A percentile compares a stretch with the other conserved stretches of the same genome.
phyloP scores from a whole-genome alignment of 768 basidiomycete genomes.

The Suillus weaverae region DNA sequence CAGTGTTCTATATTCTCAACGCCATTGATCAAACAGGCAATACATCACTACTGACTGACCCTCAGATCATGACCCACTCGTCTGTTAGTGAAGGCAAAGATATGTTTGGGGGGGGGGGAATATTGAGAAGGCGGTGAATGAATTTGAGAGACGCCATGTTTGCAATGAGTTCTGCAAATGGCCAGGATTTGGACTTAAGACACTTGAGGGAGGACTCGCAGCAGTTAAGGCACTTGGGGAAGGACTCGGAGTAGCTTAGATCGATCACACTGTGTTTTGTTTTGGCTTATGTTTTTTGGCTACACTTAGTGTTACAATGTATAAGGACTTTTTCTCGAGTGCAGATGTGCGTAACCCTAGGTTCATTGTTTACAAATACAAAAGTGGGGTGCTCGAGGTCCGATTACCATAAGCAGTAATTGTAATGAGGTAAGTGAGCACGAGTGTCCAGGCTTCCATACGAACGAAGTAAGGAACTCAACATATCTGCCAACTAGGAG shows the following conservation, averaged over 20 bases:
- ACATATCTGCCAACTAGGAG: no score
- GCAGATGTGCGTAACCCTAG: no score
- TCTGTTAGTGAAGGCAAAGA: neutral
- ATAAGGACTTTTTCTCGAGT: no score
- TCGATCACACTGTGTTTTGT: no score
- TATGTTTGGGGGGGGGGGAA: no score
- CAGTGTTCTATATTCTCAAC: no score
- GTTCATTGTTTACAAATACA: no score
- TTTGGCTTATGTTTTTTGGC: no score
- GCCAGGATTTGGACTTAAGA: slow-evolving; percentile 1
- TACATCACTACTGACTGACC: slow-evolving; percentile 19
- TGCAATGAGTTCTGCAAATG: slow-evolving; percentile 7
- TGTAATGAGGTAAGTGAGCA: neutral
- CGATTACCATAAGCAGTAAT: neutral
- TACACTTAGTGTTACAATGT: neutral
- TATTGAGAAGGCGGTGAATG: no score
- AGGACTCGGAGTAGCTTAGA: no score
- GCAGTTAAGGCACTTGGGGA: no score
- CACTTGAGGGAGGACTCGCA: neutral
- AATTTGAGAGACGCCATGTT: slow-evolving; percentile 1
- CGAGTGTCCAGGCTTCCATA: neutral
- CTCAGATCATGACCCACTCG: slow-evolving; percentile 18
- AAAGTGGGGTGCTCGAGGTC: neutral
- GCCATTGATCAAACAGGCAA: slow-evolving; percentile 13
- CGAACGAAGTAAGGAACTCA: no score